A percentile compares a stretch with the other conserved stretches of the same genome.
Evolutionary conservation across 2,329 filamentous ascomycete species (phyloP).

Genomic region (Sporothrix phasma): DNA sequence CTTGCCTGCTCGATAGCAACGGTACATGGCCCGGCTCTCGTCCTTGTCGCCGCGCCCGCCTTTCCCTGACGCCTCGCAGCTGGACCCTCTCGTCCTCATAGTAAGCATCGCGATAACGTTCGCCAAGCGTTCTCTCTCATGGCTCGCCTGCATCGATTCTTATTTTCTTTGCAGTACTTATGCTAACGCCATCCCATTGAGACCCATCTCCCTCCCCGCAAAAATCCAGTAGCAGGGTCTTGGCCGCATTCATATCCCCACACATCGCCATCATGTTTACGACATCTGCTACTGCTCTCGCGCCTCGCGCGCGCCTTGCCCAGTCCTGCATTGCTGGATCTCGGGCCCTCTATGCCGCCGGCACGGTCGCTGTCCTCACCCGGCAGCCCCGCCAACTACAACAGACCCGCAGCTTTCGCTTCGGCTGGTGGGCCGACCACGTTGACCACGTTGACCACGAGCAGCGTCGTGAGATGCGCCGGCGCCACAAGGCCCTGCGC

Average conservation of each 20-base stretch:
- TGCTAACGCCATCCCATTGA: not conserved
- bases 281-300: conserved; percentile 11
- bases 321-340: conserved; percentile 7
- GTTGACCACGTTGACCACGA: conserved; percentile 33
- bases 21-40: conserved; percentile 5
- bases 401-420: conserved; percentile 39
- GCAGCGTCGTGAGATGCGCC: conserved; percentile 34
- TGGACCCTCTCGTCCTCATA: not conserved
- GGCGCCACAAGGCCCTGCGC: conserved; percentile 33
- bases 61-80: not conserved
- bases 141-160: too few relatives aligned
- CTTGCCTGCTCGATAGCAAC: conserved; percentile 11
- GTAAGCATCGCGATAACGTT: not conserved
- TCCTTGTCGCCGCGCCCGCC: not conserved
- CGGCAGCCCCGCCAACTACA: conserved; percentile 30
- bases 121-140: too few relatives aligned
- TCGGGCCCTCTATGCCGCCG: conserved; percentile 8
- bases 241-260: not conserved
- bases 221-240: not conserved
- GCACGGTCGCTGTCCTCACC: conserved; percentile 18
- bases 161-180: not conserved
- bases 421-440: conserved; percentile 38
- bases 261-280: conserved; percentile 17
- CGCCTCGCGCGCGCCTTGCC: conserved; percentile 13
- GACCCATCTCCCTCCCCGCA: not conserved